phyloP scores from a whole-genome alignment of 768 basidiomycete genomes.

The Tricholomella constricta region DNA sequence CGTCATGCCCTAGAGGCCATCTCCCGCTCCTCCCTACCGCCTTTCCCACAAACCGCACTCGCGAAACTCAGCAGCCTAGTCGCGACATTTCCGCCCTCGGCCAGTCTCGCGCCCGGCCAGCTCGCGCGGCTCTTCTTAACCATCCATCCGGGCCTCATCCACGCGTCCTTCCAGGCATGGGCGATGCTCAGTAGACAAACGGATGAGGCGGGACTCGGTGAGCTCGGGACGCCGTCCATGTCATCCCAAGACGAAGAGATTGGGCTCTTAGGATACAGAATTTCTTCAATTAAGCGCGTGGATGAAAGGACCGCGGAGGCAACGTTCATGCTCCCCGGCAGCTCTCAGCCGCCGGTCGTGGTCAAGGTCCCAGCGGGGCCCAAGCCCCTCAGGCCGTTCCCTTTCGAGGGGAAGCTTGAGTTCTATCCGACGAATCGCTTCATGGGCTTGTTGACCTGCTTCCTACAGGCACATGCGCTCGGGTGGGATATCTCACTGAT shows the following conservation, averaged over 20 bases:
- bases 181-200: slow-evolving; percentile 58
- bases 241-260: slow-evolving; percentile 40
- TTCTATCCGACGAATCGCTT: slow-evolving; percentile 54
- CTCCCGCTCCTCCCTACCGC: slow-evolving; percentile 53
- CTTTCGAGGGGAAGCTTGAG: slow-evolving; percentile 38
- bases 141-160: slow-evolving; percentile 58
- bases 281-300: slow-evolving; percentile 41
- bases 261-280: slow-evolving; percentile 56
- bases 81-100: slow-evolving; percentile 50
- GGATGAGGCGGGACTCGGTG: slow-evolving; percentile 54
- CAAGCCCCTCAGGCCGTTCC: slow-evolving; percentile 45
- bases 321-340: slow-evolving; percentile 38
- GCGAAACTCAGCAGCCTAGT: slow-evolving; percentile 49
- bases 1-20: slow-evolving; percentile 53
- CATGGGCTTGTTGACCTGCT: slow-evolving; percentile 56
- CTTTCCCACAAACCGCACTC: slow-evolving; percentile 67
- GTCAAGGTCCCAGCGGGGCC: slow-evolving; percentile 53
- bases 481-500: slow-evolving; percentile 68
- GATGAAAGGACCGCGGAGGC: slow-evolving; percentile 42
- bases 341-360: slow-evolving; percentile 24
- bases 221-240: slow-evolving; percentile 50
- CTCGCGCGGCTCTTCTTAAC: slow-evolving; percentile 56
- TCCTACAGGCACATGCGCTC: slow-evolving; percentile 63
- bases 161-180: slow-evolving; percentile 64
- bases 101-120: slow-evolving; percentile 42